These are phyloP conservation scores for Tothia fuscella DNA, from an alignment of 2,329 filamentous ascomycete species.

Conservation along the genomic window DNA sequence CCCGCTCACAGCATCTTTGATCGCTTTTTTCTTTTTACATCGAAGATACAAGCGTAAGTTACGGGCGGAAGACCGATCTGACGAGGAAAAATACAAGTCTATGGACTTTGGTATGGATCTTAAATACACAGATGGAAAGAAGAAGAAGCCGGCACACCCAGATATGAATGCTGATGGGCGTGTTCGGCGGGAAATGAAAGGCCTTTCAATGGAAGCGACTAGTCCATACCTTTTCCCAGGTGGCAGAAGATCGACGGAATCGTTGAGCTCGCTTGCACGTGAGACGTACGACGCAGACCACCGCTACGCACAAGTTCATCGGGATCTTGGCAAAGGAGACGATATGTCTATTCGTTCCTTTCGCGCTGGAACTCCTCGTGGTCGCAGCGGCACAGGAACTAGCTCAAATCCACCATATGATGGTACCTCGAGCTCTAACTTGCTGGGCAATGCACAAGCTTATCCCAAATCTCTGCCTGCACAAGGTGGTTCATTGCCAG, in stretches of 20 bases:
- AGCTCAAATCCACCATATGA: no score
- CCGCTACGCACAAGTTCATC: conserved; percentile 39
- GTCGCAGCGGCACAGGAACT: conserved; percentile 39
- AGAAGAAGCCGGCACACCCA: conserved; percentile 14
- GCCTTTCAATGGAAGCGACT: conserved; percentile 51
- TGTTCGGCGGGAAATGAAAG: conserved; percentile 41
- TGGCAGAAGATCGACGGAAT: conserved; percentile 68
- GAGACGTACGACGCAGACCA: conserved; percentile 62
- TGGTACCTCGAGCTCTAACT: conserved; percentile 35
- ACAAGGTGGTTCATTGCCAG: conserved; percentile 24
- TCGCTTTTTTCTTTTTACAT: conserved; percentile 66
- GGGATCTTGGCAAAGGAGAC: conserved; percentile 39
- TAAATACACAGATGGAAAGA: conserved; percentile 29
- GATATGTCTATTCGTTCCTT: conserved; percentile 20
- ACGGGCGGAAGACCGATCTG: conserved; percentile 64
- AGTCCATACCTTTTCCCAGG: conserved; percentile 90
- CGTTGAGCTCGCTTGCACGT: conserved; percentile 72
- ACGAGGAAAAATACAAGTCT: conserved; percentile 80
- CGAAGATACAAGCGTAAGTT: conserved; percentile 63
- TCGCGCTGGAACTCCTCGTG: conserved; percentile 16
- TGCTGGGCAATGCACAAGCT: conserved; percentile 44
- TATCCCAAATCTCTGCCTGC: conserved; percentile 45
- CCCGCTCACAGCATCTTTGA: conserved; percentile 54
- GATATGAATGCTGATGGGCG: conserved; percentile 31
- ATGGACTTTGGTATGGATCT: conserved; percentile 80